Evolutionary conservation across 768 basidiomycete species (phyloP).

Genomic region (Suillus brevipes): DNA sequence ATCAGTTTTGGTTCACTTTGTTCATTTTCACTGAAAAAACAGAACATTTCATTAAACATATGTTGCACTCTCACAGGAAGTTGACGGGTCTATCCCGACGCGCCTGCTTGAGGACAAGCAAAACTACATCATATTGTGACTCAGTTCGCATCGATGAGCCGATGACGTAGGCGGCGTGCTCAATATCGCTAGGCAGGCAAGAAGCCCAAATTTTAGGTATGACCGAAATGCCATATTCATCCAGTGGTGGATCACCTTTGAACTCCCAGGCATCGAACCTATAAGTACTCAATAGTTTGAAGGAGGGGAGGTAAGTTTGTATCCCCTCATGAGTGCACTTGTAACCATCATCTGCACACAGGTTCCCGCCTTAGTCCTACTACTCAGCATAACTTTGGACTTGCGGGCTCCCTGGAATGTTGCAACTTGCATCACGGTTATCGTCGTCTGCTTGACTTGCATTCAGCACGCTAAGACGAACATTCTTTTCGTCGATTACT

Average conservation of each 20-base stretch:
- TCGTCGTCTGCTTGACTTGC: not conserved
- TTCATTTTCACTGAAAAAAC: not conserved
- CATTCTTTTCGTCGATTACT: constrained; percentile 4
- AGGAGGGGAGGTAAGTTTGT: not conserved
- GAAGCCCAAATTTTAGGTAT: not conserved
- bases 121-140: not conserved
- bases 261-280: not conserved
- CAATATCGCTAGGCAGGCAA: not conserved
- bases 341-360: not conserved
- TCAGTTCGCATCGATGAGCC: not conserved
- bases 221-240: not conserved
- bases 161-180: not conserved
- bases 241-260: not conserved
- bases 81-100: not conserved
- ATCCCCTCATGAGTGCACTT: not conserved
- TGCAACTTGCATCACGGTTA: not conserved
- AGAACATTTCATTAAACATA: not conserved
- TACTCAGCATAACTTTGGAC: not conserved
- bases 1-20: not conserved
- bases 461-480: not conserved
- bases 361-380: not conserved
- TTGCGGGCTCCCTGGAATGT: not conserved
- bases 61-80: not conserved
- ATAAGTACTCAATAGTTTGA: not conserved
- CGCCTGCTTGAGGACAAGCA: not conserved